Base-by-base conservation (phyloP, 2,329 filamentous ascomycete genomes). In the Fusarium floridanum region DNA sequence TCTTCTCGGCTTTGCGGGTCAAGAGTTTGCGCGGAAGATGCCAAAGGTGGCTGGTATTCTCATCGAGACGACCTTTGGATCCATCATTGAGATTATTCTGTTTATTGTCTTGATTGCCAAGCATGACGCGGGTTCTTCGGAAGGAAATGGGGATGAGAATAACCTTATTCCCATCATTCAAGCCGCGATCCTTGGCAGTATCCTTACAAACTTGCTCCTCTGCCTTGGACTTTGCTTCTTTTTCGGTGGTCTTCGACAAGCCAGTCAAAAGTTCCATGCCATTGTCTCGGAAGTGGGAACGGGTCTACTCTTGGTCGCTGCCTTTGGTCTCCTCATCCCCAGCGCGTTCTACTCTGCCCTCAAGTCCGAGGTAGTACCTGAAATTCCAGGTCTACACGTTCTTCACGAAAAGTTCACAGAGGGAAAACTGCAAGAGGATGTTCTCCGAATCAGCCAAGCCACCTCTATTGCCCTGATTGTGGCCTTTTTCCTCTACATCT, bases 211-310 rank as follows among this genome's bases (percentile, higher is more conserved):
- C 56, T 81, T 93, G 34, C 82, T 93, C 11, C 86, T 94, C 2
- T 94, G 92, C 72, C 82, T 93, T 32, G 92, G 92, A 0, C 80
- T 89, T 34, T 94, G 92, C 79, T 94, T 94, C 82, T 88, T 93
- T 64, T 86, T 89, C 16, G 92, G 92, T 29, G 92, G 92, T 6
- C 77, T 93, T 16, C 85, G 85, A 57, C 86, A 89, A 45, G 84
- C 90, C 12, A 87, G 88, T 69, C 89, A 93, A 74, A 85, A 85
- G 37, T 93, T 93, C 80, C 89, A 92, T 72, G 86, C 90, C 65
- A 90, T 90, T 2, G 86, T 94, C n/a, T 91, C 90, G 66, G 92
- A 94, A 80, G 90, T 91, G 6, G 91, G 91, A 24, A 92, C 88
- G 32, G 91, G 91, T 1, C 79, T 94, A 34, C 84, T 94, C 34